Percentiles rank a stretch among this genome's conserved stretches.
Evolutionary conservation across 2,329 filamentous ascomycete species (phyloP).

Genomic region (Xylariaceae sp.): DNA sequence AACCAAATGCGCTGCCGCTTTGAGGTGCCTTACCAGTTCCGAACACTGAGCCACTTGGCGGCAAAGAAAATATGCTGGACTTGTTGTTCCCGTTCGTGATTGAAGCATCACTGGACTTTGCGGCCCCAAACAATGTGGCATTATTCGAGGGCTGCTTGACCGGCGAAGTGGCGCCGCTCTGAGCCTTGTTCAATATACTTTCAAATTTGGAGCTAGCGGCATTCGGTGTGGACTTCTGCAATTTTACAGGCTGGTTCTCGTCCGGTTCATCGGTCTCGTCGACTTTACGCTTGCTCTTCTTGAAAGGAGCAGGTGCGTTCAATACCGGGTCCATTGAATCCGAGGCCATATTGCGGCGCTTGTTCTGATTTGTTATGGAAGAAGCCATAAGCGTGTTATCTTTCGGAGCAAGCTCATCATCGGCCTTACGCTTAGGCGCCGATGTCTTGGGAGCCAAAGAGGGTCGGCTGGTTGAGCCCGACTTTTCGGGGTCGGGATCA

Average conservation of each 20-base stretch:
- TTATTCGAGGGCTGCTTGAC: constrained; percentile 17
- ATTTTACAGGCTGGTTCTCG: constrained; percentile 46
- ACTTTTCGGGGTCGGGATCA: constrained; percentile 42
- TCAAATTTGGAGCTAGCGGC: constrained; percentile 54
- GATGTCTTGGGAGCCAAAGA: constrained; percentile 28
- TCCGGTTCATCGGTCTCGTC: constrained; percentile 39
- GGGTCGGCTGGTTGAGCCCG: constrained; percentile 24
- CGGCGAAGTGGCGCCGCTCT: constrained; percentile 25
- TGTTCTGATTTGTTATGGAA: constrained; percentile 38
- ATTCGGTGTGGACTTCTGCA: constrained; percentile 47
- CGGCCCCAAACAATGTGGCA: constrained; percentile 12
- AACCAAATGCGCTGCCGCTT: constrained; percentile 11
- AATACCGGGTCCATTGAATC: constrained; percentile 32
- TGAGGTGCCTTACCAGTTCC: constrained; percentile 32
- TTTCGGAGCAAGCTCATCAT: constrained; percentile 41
- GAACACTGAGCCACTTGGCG: constrained; percentile 36
- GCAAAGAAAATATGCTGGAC: constrained; percentile 28
- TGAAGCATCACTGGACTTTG: constrained; percentile 16
- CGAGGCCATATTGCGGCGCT: constrained; percentile 43
- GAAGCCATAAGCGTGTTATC: constrained; percentile 32
- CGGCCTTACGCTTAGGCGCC: constrained; percentile 51
- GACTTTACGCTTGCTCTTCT: constrained; percentile 51
- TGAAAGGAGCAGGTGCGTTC: constrained; percentile 30
- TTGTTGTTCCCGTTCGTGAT: constrained; percentile 28
- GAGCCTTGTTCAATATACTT: constrained; percentile 50